A percentile compares a stretch with the other conserved stretches of the same genome.
These are phyloP conservation scores for Astrothelium macrocarpum DNA, from an alignment of 495 filamentous ascomycete species.

Conservation along the genomic window DNA sequence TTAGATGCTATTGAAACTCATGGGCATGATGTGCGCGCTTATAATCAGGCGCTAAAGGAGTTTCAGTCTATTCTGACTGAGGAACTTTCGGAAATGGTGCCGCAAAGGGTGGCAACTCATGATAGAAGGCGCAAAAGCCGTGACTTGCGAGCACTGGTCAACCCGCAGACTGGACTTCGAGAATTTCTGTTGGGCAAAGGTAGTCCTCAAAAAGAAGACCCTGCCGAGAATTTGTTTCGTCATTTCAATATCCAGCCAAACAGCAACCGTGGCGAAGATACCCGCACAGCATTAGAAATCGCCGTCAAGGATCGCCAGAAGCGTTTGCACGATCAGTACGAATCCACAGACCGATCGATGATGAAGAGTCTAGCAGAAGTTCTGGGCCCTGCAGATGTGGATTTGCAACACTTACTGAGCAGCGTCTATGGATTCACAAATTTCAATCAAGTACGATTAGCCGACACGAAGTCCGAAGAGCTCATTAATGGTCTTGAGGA, in stretches of 20 bases:
- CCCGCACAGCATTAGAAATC: not conserved
- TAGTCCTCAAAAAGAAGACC: constrained; percentile 14
- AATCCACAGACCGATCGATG: constrained; percentile 7
- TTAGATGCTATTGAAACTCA: constrained; percentile 8
- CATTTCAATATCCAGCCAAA: constrained; percentile 9
- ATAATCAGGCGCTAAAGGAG: not conserved
- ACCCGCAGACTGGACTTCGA: constrained; percentile 17
- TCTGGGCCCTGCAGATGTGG: constrained; percentile 3
- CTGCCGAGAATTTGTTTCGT: constrained; percentile 13
- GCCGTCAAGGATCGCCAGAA: constrained; percentile 1
- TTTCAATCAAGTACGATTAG: constrained; percentile 9
- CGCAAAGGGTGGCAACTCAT: not conserved
- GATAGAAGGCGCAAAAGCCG: not conserved
- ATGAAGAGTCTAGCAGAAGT: constrained; percentile 6
- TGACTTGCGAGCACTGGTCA: constrained; percentile 8
- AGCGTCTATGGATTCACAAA: constrained; percentile 10
- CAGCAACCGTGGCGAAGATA: not conserved
- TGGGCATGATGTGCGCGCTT: constrained; percentile 10
- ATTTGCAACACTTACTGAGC: constrained; percentile 11
- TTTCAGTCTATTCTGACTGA: not conserved
- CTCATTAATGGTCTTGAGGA: constrained; percentile 11
- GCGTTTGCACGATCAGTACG: constrained; percentile 7
- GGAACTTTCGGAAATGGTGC: not conserved
- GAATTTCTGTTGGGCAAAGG: constrained; percentile 17
- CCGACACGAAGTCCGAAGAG: not conserved